Evolutionary conservation across 2,329 filamentous ascomycete species (phyloP), one percentile per base, ranked within the genome.

Genomic region (Neopestalotiopsis sp.): DNA sequence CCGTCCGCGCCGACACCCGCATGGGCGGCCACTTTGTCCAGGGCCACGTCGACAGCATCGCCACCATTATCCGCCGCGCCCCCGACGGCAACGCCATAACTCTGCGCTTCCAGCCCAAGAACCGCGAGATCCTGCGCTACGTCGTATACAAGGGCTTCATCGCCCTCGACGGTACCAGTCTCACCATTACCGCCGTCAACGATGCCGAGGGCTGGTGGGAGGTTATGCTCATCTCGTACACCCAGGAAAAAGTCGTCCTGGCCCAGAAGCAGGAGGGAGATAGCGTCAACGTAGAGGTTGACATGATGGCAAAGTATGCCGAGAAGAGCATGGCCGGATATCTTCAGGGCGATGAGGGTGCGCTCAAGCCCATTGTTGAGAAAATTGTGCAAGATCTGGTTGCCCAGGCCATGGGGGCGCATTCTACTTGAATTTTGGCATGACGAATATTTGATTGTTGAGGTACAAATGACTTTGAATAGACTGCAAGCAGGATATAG

Each of bases 1-100:
- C 96, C 3, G 95, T 99, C 67, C 92, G 92, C 20, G 94, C 94
- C 4, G 89, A 92, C 75, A 98, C 95, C 60, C 93, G 96, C 67
- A 98, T 99, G 94, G 96, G 97, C 61, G 96, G 96, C 0, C 96
- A 99, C 83, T 97, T 98, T 76, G 95, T 98, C 40, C 97, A 99
- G 83, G 96, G 96, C 56, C 96, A 99, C 81, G 95, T 99, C 70
- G 97, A 99, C 81, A 95, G 94, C 12, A 90, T 92, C 52, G 96
- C 95, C 0, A 88, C 87, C 58, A 92, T 99, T 70, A 78, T 91
- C 52, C 88, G 88, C 58, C 88, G 92, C 45, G 90, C 88, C 20
- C 90, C 91, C 3, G 96, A 99, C 81, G 94, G 95, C 68, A 97
- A 98, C 82, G 94, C 96, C 6, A 81, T 97, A 70, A 97, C 94